A percentile compares a stretch with the other conserved stretches of the same genome.
These are phyloP conservation scores for Globisporangium heterothallicum DNA, from an alignment of 352 stramenopile genomes.

Conservation along the genomic window DNA sequence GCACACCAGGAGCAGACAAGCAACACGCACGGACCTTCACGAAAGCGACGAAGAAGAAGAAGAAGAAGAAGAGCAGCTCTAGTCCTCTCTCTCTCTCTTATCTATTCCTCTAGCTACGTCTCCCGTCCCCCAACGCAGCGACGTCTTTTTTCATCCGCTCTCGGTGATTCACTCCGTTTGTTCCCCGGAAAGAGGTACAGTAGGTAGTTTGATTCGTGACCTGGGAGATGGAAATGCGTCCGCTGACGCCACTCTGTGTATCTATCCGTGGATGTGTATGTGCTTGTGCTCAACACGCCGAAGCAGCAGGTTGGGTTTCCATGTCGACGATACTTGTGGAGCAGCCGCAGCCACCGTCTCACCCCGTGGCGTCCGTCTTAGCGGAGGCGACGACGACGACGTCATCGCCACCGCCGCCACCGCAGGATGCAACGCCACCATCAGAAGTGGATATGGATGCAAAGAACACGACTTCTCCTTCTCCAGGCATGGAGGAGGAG, in stretches of 20 bases:
- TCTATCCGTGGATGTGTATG: not conserved
- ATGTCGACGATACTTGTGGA: conserved; percentile 12
- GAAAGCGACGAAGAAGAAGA: too few species aligned
- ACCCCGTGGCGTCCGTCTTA: not conserved
- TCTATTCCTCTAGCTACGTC: too few species aligned
- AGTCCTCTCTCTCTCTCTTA: too few species aligned
- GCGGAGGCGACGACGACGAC: not conserved
- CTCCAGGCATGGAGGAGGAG: not conserved
- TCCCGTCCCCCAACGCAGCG: too few species aligned
- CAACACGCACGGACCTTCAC: not conserved
- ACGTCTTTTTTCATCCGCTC: too few species aligned
- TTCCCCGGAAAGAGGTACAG: too few species aligned
- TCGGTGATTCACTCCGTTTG: too few species aligned
- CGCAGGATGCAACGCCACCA: not conserved
- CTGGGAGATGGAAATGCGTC: too few species aligned
- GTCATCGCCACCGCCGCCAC: not conserved
- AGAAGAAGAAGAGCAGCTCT: too few species aligned
- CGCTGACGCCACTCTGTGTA: not conserved
- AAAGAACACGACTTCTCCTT: not conserved
- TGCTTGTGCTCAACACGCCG: not conserved
- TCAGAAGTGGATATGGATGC: conserved; percentile 6
- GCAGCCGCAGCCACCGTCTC: conserved; percentile 4
- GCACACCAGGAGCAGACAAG: not conserved
- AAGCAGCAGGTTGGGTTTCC: not conserved
- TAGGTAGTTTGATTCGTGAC: too few species aligned